phyloP scores from a whole-genome alignment of 768 basidiomycete species.

The Calocybe indica region DNA sequence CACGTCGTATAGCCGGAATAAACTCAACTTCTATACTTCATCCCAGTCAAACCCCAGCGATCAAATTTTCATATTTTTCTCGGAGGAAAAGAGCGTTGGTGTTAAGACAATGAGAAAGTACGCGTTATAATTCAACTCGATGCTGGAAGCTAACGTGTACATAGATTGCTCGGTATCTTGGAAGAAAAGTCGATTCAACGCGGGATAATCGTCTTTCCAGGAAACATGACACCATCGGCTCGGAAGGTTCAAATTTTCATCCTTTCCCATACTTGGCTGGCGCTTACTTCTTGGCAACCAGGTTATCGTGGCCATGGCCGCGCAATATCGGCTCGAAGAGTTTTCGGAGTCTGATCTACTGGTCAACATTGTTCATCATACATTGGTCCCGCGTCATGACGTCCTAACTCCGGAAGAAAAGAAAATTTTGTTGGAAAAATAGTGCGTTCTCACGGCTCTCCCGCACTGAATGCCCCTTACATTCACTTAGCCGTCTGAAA shows the following conservation, averaged over 20 bases:
- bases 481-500: slow-evolving; percentile 73
- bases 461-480: slow-evolving; percentile 9
- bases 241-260: slow-evolving; percentile 60
- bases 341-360: slow-evolving; percentile 95
- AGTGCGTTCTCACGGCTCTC: slow-evolving; percentile 52
- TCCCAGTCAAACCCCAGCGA: slow-evolving; percentile 58
- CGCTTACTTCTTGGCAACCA: slow-evolving; percentile 23
- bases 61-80: slow-evolving; percentile 92
- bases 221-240: slow-evolving; percentile 95
- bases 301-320: slow-evolving; percentile 90
- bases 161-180: slow-evolving; percentile 80
- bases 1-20: slow-evolving; percentile 55
- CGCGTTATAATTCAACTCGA: slow-evolving; percentile 18
- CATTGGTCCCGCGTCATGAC: slow-evolving; percentile 89
- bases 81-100: slow-evolving; percentile 92
- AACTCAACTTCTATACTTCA: slow-evolving; percentile 88
- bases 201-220: slow-evolving; percentile 94
- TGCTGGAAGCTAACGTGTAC: slow-evolving; percentile 4
- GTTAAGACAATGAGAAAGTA: slow-evolving; percentile 98
- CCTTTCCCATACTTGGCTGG: slow-evolving; percentile 6
- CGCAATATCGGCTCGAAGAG: slow-evolving; percentile 85
- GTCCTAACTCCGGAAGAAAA: slow-evolving; percentile 85
- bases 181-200: slow-evolving; percentile 88
- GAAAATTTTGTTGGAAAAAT: slow-evolving; percentile 79
- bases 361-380: slow-evolving; percentile 96